phyloP scores from a whole-genome alignment of 2,329 filamentous ascomycete species.

The Fusarium sterilihyphosum region DNA sequence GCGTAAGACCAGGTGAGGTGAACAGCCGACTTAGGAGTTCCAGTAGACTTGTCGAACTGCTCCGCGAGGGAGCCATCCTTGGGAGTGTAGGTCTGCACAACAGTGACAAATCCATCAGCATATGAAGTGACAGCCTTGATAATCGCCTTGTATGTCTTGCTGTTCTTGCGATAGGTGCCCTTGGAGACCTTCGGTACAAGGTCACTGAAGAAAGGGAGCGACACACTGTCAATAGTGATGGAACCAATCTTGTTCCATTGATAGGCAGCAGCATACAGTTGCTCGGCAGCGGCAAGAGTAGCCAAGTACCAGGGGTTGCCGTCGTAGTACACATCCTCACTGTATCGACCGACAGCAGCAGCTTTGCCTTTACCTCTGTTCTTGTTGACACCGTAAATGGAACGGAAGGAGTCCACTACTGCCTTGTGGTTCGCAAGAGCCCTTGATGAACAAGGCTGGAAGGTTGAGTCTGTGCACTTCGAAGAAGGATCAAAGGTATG shows the following conservation, averaged over 20 bases:
- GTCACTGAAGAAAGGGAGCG: slow-evolving; percentile 17
- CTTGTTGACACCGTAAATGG: slow-evolving; percentile 71
- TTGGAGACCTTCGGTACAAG: slow-evolving; percentile 10
- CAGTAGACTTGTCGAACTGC: slow-evolving; percentile 66
- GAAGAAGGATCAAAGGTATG: slow-evolving; percentile 73
- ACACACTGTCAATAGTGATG: slow-evolving; percentile 55
- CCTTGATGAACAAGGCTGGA: slow-evolving; percentile 75
- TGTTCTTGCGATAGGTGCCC: slow-evolving; percentile 16
- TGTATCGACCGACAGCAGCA: slow-evolving; percentile 70
- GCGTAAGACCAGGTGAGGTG: slow-evolving; percentile 80
- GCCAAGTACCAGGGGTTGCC: slow-evolving; percentile 83
- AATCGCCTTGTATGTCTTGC: slow-evolving; percentile 4
- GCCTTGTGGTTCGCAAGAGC: slow-evolving; percentile 78
- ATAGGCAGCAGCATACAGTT: slow-evolving; percentile 77
- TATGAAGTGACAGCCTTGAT: slow-evolving; percentile 21
- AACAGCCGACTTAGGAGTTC: slow-evolving; percentile 65
- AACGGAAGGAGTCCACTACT: slow-evolving; percentile 76
- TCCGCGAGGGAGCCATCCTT: slow-evolving; percentile 71
- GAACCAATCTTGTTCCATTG: slow-evolving; percentile 71
- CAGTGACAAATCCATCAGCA: slow-evolving; percentile 34
- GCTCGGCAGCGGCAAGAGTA: slow-evolving; percentile 78
- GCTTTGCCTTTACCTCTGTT: slow-evolving; percentile 67
- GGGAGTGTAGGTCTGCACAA: slow-evolving; percentile 70
- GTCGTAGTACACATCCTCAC: slow-evolving; percentile 76
- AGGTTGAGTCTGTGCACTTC: slow-evolving; percentile 72